Percentiles rank a stretch among this genome's conserved stretches.
Conservation (phyloP, 371 early-diverging fungal species). For the Mortierella sp. region DNA sequence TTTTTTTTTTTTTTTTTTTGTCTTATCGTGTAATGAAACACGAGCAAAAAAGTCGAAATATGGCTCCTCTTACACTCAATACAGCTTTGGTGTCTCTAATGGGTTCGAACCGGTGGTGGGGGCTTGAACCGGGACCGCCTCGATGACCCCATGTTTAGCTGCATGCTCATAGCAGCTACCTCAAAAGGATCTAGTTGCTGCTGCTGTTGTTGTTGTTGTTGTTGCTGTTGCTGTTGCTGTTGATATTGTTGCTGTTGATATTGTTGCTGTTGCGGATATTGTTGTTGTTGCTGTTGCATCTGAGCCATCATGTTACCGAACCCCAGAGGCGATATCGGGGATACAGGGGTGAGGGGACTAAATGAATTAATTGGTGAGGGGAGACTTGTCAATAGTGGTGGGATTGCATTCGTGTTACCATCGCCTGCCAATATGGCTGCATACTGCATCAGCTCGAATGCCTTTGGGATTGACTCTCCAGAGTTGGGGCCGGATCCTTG, state of each 20-base stretch:
- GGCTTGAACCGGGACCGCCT: conserved; percentile 45
- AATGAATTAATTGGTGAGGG: conserved; percentile 15
- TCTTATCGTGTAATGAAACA: too few species aligned
- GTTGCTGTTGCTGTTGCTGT: conserved; percentile 2
- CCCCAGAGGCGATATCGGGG: conserved; percentile 21
- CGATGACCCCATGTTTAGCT: conserved; percentile 48
- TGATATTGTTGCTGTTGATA: conserved; percentile 16
- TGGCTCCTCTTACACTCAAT: too few species aligned
- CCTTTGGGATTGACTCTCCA: conserved; percentile 18
- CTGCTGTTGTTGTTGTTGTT: conserved; percentile 15
- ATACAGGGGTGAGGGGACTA: background rate
- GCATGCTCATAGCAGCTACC: conserved; percentile 31
- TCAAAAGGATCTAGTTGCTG: conserved; percentile 28
- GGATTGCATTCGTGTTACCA: conserved; percentile 9
- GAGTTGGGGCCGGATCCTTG: conserved; percentile 1
- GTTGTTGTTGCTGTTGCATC: conserved; percentile 12
- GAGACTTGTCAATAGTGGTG: conserved; percentile 12
- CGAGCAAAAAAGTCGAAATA: too few species aligned
- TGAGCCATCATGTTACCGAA: conserved; percentile 18
- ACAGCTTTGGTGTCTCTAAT: background rate
- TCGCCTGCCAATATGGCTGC: conserved; percentile 27
- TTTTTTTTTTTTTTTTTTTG: too few species aligned
- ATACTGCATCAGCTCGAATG: conserved; percentile 51
- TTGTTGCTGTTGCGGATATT: background rate
- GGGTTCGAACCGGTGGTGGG: conserved; percentile 26